Evolutionary conservation across 2,329 filamentous ascomycete species (phyloP).

Genomic region (Penicillium sp.): DNA sequence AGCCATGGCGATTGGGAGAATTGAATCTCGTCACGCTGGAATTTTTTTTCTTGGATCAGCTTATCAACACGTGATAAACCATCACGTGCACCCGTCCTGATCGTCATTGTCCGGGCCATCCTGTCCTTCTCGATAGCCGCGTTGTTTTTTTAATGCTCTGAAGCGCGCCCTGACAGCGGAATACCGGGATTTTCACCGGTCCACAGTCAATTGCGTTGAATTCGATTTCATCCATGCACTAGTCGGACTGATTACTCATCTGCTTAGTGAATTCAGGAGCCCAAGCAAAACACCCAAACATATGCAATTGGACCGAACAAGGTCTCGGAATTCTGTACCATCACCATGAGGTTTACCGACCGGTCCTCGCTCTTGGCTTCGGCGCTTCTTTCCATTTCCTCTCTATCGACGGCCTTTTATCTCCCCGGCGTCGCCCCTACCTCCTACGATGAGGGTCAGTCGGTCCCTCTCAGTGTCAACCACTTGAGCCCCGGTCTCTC

Average conservation of each 20-base stretch:
- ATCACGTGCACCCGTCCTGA: conserved; percentile 8
- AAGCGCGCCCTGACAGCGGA: no score
- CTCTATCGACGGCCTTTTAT: conserved; percentile 68
- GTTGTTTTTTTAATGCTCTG: neutral
- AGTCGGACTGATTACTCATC: no score
- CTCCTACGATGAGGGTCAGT: conserved; percentile 74
- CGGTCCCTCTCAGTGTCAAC: conserved; percentile 86
- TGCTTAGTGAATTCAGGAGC: neutral
- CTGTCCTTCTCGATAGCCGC: conserved; percentile 2
- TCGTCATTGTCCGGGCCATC: conserved; percentile 6
- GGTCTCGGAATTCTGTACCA: conserved; percentile 12
- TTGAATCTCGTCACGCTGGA: neutral
- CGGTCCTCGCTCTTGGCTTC: conserved; percentile 27
- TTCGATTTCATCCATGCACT: no score
- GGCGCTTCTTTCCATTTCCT: conserved; percentile 29
- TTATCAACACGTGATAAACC: neutral
- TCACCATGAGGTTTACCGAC: conserved; percentile 35
- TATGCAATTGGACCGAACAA: conserved; percentile 17
- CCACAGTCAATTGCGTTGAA: no score
- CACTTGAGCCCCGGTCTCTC: conserved; percentile 80
- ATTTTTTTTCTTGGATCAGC: neutral
- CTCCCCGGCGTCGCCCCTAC: conserved; percentile 92
- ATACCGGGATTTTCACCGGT: no score
- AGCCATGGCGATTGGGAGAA: conserved; percentile 21
- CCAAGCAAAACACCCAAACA: conserved; percentile 4